Percentiles rank a stretch among this genome's conserved stretches.
phyloP scores from a whole-genome alignment of 2,329 filamentous ascomycete species.

The Pestalotiopsis sp. region DNA sequence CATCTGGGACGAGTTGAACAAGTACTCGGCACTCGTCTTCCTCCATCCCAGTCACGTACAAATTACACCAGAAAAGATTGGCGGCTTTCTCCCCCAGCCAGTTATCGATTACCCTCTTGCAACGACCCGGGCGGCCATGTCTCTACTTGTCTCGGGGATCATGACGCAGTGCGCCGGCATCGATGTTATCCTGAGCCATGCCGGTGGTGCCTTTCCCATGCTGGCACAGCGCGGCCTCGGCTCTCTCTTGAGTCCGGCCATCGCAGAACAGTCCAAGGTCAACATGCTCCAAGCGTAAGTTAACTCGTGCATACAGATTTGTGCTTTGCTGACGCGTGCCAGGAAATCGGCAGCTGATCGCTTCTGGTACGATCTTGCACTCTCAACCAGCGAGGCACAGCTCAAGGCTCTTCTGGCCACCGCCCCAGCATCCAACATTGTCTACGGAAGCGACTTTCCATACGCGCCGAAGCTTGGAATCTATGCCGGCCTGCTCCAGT shows the following conservation, averaged over 20 bases:
- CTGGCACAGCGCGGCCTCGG: conserved; percentile 30
- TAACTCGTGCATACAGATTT: neutral
- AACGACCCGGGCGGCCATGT: conserved; percentile 41
- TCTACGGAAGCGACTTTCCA: conserved; percentile 37
- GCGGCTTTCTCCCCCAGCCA: conserved; percentile 22
- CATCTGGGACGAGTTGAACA: conserved; percentile 26
- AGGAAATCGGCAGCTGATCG: conserved; percentile 17
- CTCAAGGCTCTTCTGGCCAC: conserved; percentile 31
- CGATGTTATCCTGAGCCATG: conserved; percentile 48
- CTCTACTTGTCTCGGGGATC: conserved; percentile 38
- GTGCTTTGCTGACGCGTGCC: neutral
- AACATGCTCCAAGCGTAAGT: neutral
- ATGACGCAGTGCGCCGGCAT: conserved; percentile 30
- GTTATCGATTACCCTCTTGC: conserved; percentile 41
- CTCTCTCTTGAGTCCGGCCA: neutral
- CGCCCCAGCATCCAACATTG: conserved; percentile 25
- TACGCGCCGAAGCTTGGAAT: conserved; percentile 27
- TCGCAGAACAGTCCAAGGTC: neutral
- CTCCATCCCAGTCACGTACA: conserved; percentile 23
- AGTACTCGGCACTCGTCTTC: conserved; percentile 25
- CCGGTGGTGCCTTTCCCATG: conserved; percentile 44
- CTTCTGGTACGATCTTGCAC: conserved; percentile 39
- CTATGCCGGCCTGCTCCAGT: neutral
- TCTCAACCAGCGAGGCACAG: conserved; percentile 26
- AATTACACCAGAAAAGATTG: conserved; percentile 9